Evolutionary conservation across 306 rosid genomes (phyloP), one percentile per base, ranked within the genome.

Genomic region (Fragaria ananassa): DNA sequence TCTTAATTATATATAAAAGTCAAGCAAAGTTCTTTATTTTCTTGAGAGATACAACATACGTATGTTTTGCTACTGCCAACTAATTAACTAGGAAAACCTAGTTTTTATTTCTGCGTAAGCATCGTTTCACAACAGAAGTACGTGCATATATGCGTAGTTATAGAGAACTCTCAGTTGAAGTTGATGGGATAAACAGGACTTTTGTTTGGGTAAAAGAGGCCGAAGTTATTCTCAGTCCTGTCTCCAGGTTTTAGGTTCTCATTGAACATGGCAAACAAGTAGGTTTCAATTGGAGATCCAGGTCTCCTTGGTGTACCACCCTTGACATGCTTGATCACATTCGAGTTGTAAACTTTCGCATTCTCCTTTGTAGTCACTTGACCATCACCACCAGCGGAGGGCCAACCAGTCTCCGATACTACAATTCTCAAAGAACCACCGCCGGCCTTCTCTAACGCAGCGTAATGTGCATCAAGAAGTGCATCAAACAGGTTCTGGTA

Each of bases 401-500:
- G 70, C 78, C 78, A 74, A 41, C 78, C 78, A 44, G 39, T 42
- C 18, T 74, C 57, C 6, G 78, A 74, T 21, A 74, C 70, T 8
- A 74, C 69, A 6, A 27, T 74, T 31, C 45, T 31, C 69, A 74
- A 3, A 15, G 23, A 27, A 8, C 44, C 69, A 1, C 45, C 78
- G 4, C 54, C 42, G 11, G 29, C 66, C 57, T 37, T 67, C 71
- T 67, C 71, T 8, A 67, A 21, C 5, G 71, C 71, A 2, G 89
- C 53, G 29, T 81, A 85, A 64, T 54, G 49, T 9, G 89, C 82
- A 49, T 89, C 93, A 37, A 83, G 29, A 1, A 65, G 17, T 2
- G 88, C 88, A 21, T 81, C 83, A 49, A 85, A 89, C 4, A 85
- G 83, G 72, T 82, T 86, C 0, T 5, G 42, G 41, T 87, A 89